Conservation (phyloP, 192 early-diverging fungal genomes). For the Pilaira anomala region DNA sequence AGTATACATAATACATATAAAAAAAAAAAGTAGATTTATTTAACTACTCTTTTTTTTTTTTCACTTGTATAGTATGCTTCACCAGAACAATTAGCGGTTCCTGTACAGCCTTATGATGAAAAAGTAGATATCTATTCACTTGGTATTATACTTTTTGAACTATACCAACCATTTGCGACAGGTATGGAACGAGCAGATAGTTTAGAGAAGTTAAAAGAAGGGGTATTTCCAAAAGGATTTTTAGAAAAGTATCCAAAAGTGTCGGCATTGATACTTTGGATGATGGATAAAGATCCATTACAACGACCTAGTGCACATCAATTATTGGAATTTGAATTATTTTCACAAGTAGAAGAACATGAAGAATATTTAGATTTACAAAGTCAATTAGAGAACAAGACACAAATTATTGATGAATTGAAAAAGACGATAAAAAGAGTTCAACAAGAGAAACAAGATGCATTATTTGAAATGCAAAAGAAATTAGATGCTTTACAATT, state of each 20-base stretch:
- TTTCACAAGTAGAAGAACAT: conserved; percentile 40
- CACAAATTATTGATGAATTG: conserved; percentile 39
- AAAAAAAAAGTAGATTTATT: background rate
- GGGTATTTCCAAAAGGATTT: conserved; percentile 69
- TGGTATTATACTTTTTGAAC: conserved; percentile 95
- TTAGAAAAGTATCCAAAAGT: conserved; percentile 69
- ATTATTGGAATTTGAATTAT: conserved; percentile 69
- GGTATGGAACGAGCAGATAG: conserved; percentile 85
- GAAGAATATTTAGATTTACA: conserved; percentile 11
- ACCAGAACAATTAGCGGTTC: conserved; percentile 70
- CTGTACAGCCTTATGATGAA: conserved; percentile 57
- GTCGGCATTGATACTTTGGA: conserved; percentile 77
- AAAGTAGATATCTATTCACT: conserved; percentile 93
- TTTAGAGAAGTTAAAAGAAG: conserved; percentile 61
- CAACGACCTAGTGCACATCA: conserved; percentile 67
- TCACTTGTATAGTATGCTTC: conserved; percentile 63
- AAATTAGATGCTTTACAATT: conserved; percentile 23
- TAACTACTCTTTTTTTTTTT: background rate
- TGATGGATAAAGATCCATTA: conserved; percentile 74
- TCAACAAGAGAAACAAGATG: conserved; percentile 15
- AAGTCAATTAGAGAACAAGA: conserved; percentile 20
- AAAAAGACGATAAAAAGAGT: conserved; percentile 37
- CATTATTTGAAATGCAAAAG: conserved; percentile 20
- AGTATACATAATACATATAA: conserved; percentile 1
- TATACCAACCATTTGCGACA: conserved; percentile 85